Evolutionary conservation across 108 stramenopile genomes (phyloP).

Genomic region (Seminavis robusta): DNA sequence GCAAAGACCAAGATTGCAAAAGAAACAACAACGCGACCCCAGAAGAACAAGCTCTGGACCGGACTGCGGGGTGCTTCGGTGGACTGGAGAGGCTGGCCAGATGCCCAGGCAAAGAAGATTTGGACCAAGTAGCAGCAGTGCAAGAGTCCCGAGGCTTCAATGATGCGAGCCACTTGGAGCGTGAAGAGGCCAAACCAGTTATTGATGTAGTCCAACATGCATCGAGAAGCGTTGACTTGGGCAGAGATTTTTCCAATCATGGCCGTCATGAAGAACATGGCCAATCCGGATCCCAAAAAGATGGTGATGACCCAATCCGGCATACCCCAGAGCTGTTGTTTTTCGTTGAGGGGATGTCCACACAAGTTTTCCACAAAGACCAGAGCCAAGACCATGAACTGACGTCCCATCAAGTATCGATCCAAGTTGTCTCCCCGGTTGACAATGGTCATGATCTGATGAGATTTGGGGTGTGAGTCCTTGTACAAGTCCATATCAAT

Average conservation of each 20-base stretch:
- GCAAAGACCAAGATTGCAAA: conserved; percentile 37
- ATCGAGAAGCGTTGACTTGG: conserved; percentile 62
- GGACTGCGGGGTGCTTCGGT: conserved; percentile 50
- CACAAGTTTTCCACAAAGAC: conserved; percentile 71
- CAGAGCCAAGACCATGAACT: conserved; percentile 76
- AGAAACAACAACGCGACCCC: conserved; percentile 37
- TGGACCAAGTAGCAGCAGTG: conserved; percentile 65
- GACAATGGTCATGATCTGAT: conserved; percentile 40
- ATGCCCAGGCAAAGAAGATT: conserved; percentile 29
- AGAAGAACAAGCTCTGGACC: conserved; percentile 44
- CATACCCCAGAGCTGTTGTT: conserved; percentile 52
- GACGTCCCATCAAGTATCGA: conserved; percentile 81
- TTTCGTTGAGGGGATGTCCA: conserved; percentile 51
- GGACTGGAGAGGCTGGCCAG: conserved; percentile 45
- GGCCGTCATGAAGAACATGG: conserved; percentile 31
- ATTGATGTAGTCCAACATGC: conserved; percentile 77
- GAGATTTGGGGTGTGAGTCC: conserved; percentile 67
- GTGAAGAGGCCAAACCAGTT: conserved; percentile 60
- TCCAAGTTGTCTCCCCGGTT: conserved; percentile 86
- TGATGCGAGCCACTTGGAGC: conserved; percentile 46
- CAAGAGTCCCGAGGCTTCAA: conserved; percentile 71
- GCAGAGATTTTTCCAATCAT: conserved; percentile 41
- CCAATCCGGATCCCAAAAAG: conserved; percentile 71
- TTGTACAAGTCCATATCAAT: conserved; percentile 64
- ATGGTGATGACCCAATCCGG: conserved; percentile 49